Percentiles rank a stretch among this genome's conserved stretches.
phyloP scores from a whole-genome alignment of 2,329 filamentous ascomycete species.

The Xylariaceae sp. region DNA sequence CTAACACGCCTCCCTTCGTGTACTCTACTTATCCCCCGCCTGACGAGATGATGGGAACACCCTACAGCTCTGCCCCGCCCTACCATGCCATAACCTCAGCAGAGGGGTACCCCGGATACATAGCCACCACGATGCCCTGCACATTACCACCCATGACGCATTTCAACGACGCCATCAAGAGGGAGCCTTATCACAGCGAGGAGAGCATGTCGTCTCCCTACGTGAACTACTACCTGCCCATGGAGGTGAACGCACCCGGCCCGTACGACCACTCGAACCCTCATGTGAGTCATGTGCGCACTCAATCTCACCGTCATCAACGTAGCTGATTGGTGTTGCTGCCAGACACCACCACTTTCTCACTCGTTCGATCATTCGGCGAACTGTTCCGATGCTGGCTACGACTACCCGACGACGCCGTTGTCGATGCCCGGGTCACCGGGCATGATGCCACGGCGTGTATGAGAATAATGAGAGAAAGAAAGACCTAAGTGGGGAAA shows the following conservation, averaged over 20 bases:
- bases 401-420: constrained; percentile 65
- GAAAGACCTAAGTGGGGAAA: neutral
- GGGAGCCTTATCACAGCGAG: constrained; percentile 56
- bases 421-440: constrained; percentile 70
- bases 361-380: constrained; percentile 67
- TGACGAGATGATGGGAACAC: constrained; percentile 59
- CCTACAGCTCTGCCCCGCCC: constrained; percentile 51
- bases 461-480: constrained; percentile 8
- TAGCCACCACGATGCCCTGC: constrained; percentile 51
- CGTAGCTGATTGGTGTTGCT: constrained; percentile 47
- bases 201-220: constrained; percentile 60
- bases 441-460: constrained; percentile 36
- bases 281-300: constrained; percentile 65
- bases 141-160: constrained; percentile 63
- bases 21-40: constrained; percentile 65
- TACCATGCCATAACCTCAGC: constrained; percentile 50
- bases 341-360: constrained; percentile 71
- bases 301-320: constrained; percentile 40
- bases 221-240: constrained; percentile 64
- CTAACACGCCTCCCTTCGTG: constrained; percentile 65
- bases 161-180: constrained; percentile 63
- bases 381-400: constrained; percentile 57
- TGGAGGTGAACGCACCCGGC: constrained; percentile 58
- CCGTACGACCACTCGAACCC: constrained; percentile 65
- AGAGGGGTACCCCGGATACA: constrained; percentile 54